Percentiles rank a stretch among this genome's conserved stretches.
Conservation (phyloP, 306 rosid genomes). For the Abrus precatorius region DNA sequence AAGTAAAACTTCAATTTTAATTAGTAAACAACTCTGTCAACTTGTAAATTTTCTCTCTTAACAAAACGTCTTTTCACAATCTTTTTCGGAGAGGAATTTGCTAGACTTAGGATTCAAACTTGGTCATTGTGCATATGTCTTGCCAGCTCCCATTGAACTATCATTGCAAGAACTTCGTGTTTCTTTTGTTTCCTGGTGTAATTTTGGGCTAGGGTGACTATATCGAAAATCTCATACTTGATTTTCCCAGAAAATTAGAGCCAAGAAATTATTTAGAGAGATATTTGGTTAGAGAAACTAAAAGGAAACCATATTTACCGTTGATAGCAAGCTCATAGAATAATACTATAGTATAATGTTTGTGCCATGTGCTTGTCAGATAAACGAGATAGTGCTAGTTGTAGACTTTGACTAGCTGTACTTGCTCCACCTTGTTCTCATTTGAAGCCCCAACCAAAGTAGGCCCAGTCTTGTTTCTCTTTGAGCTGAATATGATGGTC, state of each 20-base stretch:
- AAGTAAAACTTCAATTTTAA: too few relatives aligned
- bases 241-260: not conserved
- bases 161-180: too few relatives aligned
- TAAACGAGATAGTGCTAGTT: slow-evolving; percentile 52
- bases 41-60: too few relatives aligned
- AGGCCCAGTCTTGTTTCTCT: slow-evolving; percentile 43
- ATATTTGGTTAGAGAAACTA: not conserved
- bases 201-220: too few relatives aligned
- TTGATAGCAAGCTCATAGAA: slow-evolving; percentile 10
- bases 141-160: too few relatives aligned
- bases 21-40: too few relatives aligned
- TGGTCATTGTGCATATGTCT: too few relatives aligned
- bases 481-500: slow-evolving; percentile 40
- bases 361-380: slow-evolving; percentile 52
- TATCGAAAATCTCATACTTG: not conserved
- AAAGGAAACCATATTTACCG: slow-evolving; percentile 9
- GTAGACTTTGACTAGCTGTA: slow-evolving; percentile 47
- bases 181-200: too few relatives aligned
- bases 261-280: slow-evolving; percentile 3
- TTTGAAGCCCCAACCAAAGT: slow-evolving; percentile 43
- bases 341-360: slow-evolving; percentile 19
- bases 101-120: too few relatives aligned
- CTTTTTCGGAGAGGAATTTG: too few relatives aligned
- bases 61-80: too few relatives aligned
- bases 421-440: slow-evolving; percentile 48